Base-by-base conservation (phyloP, 768 basidiomycete genomes). In the Mycena chlorophos region DNA sequence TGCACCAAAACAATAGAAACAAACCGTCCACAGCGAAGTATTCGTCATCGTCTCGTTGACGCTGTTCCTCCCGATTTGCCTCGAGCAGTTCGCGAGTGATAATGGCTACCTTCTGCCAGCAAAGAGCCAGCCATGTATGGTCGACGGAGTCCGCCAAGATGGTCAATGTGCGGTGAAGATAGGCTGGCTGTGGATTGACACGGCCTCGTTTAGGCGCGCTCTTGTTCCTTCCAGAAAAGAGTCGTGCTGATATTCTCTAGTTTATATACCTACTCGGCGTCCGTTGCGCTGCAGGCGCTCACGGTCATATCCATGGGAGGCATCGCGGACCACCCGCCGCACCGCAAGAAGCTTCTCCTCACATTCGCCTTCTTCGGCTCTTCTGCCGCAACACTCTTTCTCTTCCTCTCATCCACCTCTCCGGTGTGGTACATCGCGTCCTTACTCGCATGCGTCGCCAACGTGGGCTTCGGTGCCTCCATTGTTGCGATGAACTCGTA, bases 271-370 rank as follows among this genome's bases (percentile, higher is more conserved):
- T 90, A 93, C 69, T 97, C 95, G 0, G 75, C 86, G 14, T 92
- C 91, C 0, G 95, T 98, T 1, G 88, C 88, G 0, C 70, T 96
- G 0, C 95, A 98, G 68, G 95, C 94, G 0, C 65, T 98, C n/a
- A 91, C 88, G 0, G 94, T 99, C 34, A 94, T 99, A 52, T 94
- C 95, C 4, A 90, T 97, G 79, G 92, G 93, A 5, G 85, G 85
- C 16, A 86, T 96, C 52, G 96, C 95, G 1, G 93, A 98, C 71
- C 84, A 90, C 58, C 86, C 76, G 75, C 88, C 81, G 2, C 84
- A 85, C 62, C 85, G 96, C 29, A 95, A 95, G 66, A 78, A 78
- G 2, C 77, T 97, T 0, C 83, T 98, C 30, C 75, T 94, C 10
- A 51, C 72, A 2, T 95, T 95, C 62, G 94, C 91, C 1, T 66